phyloP scores from a whole-genome alignment of 2,329 filamentous ascomycete genomes.

The Claviceps humidiphila region DNA sequence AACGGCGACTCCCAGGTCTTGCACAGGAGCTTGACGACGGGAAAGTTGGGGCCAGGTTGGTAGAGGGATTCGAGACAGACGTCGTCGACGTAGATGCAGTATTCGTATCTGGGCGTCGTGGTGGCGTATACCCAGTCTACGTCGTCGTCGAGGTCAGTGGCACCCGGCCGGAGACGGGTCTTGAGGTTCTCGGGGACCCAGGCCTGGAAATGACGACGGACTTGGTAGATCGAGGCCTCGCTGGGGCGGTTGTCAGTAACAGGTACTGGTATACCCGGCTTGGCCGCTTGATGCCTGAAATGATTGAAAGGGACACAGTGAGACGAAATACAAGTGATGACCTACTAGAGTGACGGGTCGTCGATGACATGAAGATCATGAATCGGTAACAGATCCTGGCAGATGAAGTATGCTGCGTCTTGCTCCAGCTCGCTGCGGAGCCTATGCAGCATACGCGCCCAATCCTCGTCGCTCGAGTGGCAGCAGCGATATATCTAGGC shows the following conservation, averaged over 20 bases:
- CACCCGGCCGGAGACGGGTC: not conserved
- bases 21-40: not conserved
- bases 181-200: conserved; percentile 2
- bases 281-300: no score
- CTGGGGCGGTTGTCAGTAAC: not conserved
- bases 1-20: not conserved
- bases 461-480: not conserved
- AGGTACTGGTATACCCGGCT: not conserved
- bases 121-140: not conserved
- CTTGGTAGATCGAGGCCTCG: conserved; percentile 1
- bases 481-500: conserved; percentile 2
- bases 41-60: not conserved
- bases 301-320: not conserved
- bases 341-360: not conserved
- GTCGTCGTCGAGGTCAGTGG: not conserved
- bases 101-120: conserved; percentile 1
- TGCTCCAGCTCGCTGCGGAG: not conserved
- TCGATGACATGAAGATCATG: conserved; percentile 1
- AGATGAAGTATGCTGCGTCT: not conserved
- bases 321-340: not conserved
- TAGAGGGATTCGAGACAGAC: not conserved
- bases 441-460: not conserved
- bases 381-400: not conserved
- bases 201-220: conserved; percentile 1
- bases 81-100: conserved; percentile 1